Base-by-base conservation (phyloP, 2,329 filamentous ascomycete genomes). In the Zasmidium cellare region DNA sequence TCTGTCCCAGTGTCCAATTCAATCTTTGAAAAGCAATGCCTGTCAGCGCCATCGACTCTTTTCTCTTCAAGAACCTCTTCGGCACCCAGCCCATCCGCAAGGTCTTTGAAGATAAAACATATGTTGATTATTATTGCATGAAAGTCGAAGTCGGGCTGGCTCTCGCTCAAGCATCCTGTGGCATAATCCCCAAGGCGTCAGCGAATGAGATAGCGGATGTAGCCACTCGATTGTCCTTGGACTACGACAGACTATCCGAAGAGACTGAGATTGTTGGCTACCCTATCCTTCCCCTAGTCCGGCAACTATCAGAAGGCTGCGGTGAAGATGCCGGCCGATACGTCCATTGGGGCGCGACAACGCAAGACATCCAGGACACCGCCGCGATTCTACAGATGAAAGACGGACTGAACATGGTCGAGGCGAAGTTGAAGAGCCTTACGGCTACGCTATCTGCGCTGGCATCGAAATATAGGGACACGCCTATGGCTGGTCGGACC, bases 201-300 rank as follows among this genome's bases (percentile, higher is more conserved):
- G 66, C 67, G 1, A n/a, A 59, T 1, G 56, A 54, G 9, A 71
- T 71, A 45, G 57, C 58, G 1, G 41, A 52, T 9, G 47, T 53
- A 7, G 64, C 65, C 48, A 41, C 46, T 5, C 22, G 25, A 16
- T 19, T 59, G 19, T 24, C 44, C 6, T 45, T 69, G 20, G 63
- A 68, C 56, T 64, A 61, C 31, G 65, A 67, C 16, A 51, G 59
- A 18, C 59, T 71, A 9, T 56, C 57, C 7, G 44, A 57, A 24
- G 62, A 71, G 45, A 71, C 70, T 9, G 67, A 67, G n/a, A 64
- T 69, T 1, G 67, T 72, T 14, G 70, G 70, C 9, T 72, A 72
- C 46, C 69, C 70, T 1, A 66, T 71, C 22, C 60, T 71, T 1
- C 68, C 69, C 2, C 62, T 71, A 1, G 67, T 72, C 2, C 59